Evolutionary conservation across 2,329 filamentous ascomycete genomes (phyloP), one percentile per base, ranked within the genome.

Genomic region (Diaporthe sp.): DNA sequence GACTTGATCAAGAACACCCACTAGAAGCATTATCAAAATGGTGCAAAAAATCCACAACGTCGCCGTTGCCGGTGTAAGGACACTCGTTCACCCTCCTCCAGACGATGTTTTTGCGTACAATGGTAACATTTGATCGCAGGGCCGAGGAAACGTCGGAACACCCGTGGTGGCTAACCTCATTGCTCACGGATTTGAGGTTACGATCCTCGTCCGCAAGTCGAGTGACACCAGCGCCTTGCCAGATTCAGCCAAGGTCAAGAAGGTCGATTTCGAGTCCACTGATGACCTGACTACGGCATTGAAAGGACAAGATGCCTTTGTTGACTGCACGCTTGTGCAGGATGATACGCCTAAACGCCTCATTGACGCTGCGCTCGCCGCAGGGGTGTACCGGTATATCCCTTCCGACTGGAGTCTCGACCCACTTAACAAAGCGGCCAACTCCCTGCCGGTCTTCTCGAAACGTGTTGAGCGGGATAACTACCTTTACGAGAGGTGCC

Each of bases 391-490:
- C 17, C 57, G 72, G 10, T 74, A 61, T 9, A 70, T 74, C 17
- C 72, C 72, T 4, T 71, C 72, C 2, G 67, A 74, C 22, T 74
- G 68, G 45, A 69, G 72, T 50, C 50, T 60, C n/a, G 45, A 74
- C 57, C 68, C 72, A 30, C 54, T 74, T 4, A 71, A 71, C 38
- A 57, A 58, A 5, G 52, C 74, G 9, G 70, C 78, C 2, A 78
- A 83, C 13, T 75, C 78, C 7, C 75, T 78, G 54, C 76, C 74
- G 4, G 47, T 76, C 15, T 74, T 74, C 30, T 67, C 66, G 25
- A 52, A 58, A 35, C 68, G 64, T 22, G 64, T 68, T 7, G 47
- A 30, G n/a, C 47, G 64, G 10, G 64, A 68, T 9, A 54, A 68
- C n/a, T 38, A 68, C 33, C 47, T 68, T 7, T 68, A 40, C n/a